Base-by-base conservation (phyloP, 768 basidiomycete genomes). In the Mycena venus region DNA sequence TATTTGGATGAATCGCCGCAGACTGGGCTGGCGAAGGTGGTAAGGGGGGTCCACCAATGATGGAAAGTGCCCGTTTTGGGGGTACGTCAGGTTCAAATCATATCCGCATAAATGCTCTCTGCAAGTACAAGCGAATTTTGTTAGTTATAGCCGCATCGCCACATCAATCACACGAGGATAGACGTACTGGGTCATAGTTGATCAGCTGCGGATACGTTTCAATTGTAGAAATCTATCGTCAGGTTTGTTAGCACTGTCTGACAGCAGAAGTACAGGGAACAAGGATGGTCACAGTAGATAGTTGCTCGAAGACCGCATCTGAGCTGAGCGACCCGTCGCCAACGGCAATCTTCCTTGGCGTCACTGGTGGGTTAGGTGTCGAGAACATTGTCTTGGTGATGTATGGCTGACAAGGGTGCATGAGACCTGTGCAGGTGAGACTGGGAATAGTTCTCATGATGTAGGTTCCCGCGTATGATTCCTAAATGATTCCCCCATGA, bases 151-250 rank as follows among this genome's bases (percentile, higher is more conserved):
- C 47, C 47, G 51, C 25, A 53, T 29, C 5, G 27, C 29, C 27
- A 19, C 15, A 55, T 7, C 53, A 31, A 56, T 42, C 9, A n/a
- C n/a, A 51, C 19, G 14, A 59, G 27, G 53, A 53, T 31, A 55
- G 31, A 85, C 92, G 67, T 76, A 93, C 93, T 93, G 92, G 73
- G 75, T 95, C 91, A 74, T 94, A 94, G 38, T 89, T 90, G 64
- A 95, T 93, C 19, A 95, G 82, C 78, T 94, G 93, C 4, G 94
- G 94, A 78, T 92, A 93, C 1, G 94, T 94, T 83, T 93, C 89
- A n/a, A 94, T 82, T 31, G 91, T 85, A 62, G 82, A 86, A 32
- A 91, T 80, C 92, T 92, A 27, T 29, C 64, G 38, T 21, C 19
- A 17, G 27, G 60, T 51, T 25, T 59, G 25, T 34, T 29, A 34